phyloP scores from a whole-genome alignment of 2,329 filamentous ascomycete genomes.

The Aspergillus fumigatus region DNA sequence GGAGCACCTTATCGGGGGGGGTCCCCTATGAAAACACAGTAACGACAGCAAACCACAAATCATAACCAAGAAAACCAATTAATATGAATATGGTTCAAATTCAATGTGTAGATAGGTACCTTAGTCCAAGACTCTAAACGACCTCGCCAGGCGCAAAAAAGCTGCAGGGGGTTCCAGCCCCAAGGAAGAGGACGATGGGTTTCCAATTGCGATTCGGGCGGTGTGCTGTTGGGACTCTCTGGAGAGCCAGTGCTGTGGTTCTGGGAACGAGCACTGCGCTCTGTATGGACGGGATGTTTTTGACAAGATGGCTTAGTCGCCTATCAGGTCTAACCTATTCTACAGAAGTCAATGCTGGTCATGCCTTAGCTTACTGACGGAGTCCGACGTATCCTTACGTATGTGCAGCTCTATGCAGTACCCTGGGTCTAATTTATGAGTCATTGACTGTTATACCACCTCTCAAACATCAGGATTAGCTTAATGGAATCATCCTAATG shows the following conservation, averaged over 20 bases:
- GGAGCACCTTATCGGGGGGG: not conserved
- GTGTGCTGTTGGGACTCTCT: conserved; percentile 1
- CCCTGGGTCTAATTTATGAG: not conserved
- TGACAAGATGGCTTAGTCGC: not conserved
- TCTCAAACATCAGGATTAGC: too few species aligned
- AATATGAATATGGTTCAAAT: not conserved
- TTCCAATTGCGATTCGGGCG: conserved; percentile 2
- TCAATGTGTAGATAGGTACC: conserved; percentile 1
- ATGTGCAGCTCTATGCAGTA: not conserved
- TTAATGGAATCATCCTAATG: not conserved
- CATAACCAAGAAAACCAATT: not conserved
- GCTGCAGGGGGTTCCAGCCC: conserved; percentile 14
- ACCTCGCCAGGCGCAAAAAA: not conserved
- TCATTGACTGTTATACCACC: not conserved
- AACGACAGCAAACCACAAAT: not conserved
- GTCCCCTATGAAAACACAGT: not conserved
- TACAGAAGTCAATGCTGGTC: not conserved
- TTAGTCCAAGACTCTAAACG: not conserved
- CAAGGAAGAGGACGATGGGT: conserved; percentile 16
- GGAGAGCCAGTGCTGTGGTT: not conserved
- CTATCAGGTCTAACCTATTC: not conserved
- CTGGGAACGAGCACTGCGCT: not conserved
- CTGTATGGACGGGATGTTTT: not conserved
- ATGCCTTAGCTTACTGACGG: not conserved
- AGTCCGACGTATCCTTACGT: not conserved